Evolutionary conservation across 139 green algal genomes (phyloP), one percentile per base, ranked within the genome.

Genomic region (Tetraselmis chui): DNA sequence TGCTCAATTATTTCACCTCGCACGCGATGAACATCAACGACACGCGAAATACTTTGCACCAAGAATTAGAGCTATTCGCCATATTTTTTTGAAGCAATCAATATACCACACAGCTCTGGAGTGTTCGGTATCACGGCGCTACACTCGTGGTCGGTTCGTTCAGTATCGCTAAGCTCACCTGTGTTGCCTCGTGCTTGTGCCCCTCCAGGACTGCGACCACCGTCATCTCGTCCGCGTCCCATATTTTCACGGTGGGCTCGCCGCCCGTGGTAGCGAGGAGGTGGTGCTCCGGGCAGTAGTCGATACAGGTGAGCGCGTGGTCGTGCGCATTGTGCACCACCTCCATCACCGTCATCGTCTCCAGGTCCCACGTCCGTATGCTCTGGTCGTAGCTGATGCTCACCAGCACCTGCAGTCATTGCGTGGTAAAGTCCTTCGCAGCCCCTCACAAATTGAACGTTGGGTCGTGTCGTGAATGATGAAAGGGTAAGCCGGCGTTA

Each of bases 311-410:
- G 26, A 94, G 83, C 29, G 86, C 78, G 1, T 84, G 87, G 82
- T 89, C 83, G 59, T 92, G 90, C 22, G 87, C 89, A 45, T 87
- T 80, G 58, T 77, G 76, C 31, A 89, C 83, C 1, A 81, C 76
- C 26, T 81, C 75, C 30, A 94, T 59, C 0, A 83, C 86, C 83
- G 91, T 91, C 86, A 93, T 90, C 31, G 82, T 93, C 31, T 88
- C 86, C 58, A 94, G 87, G 84, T 92, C 89, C 91, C 91, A 94
- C 32, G 90, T 82, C n/a, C 91, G 79, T n/a, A 94, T 80, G 45
- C 77, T 90, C 59, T 84, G 84, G 88, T 94, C 91, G 81, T 86
- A 80, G 29, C 82, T 80, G 30, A 82, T 83, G 80, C 85, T 89
- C 29, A 81, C 78, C 59, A 94, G 85, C 76, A 88, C 74, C 31